Percentiles rank a stretch among this genome's conserved stretches.
These are phyloP conservation scores for Miscanthus lutarioriparius DNA, from an alignment of 176 grass and related monocot genomes.

Conservation along the genomic window DNA sequence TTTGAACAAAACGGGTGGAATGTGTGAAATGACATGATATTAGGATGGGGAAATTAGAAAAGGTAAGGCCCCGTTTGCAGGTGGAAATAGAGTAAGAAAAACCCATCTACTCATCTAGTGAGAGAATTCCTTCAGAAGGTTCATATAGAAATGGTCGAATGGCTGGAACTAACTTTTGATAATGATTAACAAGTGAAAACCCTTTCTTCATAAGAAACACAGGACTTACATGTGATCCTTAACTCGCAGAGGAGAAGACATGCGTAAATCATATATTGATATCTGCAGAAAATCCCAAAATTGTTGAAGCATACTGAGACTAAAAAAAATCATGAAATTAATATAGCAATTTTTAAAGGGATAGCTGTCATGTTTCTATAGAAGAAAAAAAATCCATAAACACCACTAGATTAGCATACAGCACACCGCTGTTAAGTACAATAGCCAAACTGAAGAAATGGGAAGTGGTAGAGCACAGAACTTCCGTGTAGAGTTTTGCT, in stretches of 20 bases:
- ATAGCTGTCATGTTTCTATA: background rate
- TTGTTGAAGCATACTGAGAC: slow-evolving; percentile 1
- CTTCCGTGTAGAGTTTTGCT: background rate
- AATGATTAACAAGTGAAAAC: background rate
- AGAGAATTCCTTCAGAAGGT: slow-evolving; percentile 16
- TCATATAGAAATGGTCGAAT: background rate
- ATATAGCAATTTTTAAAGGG: background rate
- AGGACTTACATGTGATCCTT: slow-evolving; percentile 97
- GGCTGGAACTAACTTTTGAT: background rate
- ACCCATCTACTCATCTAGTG: background rate
- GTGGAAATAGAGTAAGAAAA: slow-evolving; percentile 10
- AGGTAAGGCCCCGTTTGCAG: background rate
- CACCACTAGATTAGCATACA: background rate
- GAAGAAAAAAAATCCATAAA: background rate
- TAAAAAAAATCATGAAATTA: background rate
- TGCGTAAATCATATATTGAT: slow-evolving; percentile 86
- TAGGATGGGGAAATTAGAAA: background rate
- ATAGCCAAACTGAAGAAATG: background rate
- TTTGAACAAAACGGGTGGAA: background rate
- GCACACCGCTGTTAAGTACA: background rate
- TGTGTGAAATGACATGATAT: slow-evolving; percentile 14
- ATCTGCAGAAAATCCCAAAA: slow-evolving; percentile 56
- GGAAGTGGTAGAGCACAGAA: background rate
- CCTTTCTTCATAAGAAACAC: slow-evolving; percentile 1
- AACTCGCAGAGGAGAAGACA: slow-evolving; percentile 81